phyloP scores from a whole-genome alignment of 1,139 yeast species.

The Candida sanyaensis region DNA sequence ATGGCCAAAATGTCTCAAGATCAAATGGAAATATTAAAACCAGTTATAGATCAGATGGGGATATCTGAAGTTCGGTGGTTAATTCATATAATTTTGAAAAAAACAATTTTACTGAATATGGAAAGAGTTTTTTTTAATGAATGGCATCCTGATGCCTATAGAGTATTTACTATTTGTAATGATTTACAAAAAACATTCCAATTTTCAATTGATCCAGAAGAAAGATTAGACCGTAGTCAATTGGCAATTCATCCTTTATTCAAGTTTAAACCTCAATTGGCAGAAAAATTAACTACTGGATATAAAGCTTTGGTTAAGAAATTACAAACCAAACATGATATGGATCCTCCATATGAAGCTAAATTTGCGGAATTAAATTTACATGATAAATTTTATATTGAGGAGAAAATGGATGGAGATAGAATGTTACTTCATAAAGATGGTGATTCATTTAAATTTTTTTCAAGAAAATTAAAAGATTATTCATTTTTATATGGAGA shows the following conservation, averaged over 20 bases:
- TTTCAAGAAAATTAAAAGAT: conserved; percentile 70
- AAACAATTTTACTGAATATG: conserved; percentile 56
- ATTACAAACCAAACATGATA: conserved; percentile 29
- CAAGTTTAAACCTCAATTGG: conserved; percentile 74
- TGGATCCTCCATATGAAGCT: conserved; percentile 23
- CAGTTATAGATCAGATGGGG: conserved; percentile 56
- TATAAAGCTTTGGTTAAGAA: conserved; percentile 50
- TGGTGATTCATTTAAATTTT: conserved; percentile 55
- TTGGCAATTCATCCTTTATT: conserved; percentile 47
- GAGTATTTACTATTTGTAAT: conserved; percentile 66
- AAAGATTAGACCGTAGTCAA: conserved; percentile 45
- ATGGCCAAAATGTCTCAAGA: conserved; percentile 41
- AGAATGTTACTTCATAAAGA: conserved; percentile 69
- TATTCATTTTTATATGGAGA: conserved; percentile 75
- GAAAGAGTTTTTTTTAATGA: conserved; percentile 62
- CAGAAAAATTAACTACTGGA: conserved; percentile 51
- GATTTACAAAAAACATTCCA: conserved; percentile 63
- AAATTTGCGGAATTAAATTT: conserved; percentile 18
- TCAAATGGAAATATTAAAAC: conserved; percentile 43
- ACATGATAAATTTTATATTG: conserved; percentile 60
- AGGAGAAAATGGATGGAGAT: conserved; percentile 95
- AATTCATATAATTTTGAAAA: conserved; percentile 65
- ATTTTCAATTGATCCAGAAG: conserved; percentile 52
- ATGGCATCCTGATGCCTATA: conserved; percentile 84
- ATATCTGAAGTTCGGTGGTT: conserved; percentile 72